These are phyloP conservation scores for Fusarium temperatum DNA, from an alignment of 2,329 filamentous ascomycete genomes.

Conservation along the genomic window DNA sequence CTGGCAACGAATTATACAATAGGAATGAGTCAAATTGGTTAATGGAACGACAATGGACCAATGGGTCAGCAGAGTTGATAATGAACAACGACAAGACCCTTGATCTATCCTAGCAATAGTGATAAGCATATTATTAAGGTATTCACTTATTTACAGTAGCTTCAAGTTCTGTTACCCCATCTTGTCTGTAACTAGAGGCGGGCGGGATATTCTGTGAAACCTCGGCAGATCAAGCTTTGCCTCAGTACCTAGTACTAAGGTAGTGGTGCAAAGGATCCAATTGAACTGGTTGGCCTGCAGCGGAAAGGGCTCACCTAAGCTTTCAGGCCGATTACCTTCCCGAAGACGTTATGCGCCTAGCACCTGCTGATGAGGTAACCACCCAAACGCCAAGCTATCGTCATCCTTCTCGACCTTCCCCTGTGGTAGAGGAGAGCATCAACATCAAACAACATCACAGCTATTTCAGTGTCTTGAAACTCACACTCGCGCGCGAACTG, in stretches of 20 bases:
- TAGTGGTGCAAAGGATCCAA: neutral
- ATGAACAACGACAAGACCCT: neutral
- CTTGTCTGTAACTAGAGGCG: neutral
- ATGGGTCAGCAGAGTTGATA: neutral
- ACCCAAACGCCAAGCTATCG: neutral
- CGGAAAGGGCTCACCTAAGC: neutral
- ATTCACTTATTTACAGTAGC: neutral
- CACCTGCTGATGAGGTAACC: neutral
- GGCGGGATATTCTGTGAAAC: neutral
- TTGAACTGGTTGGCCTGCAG: neutral
- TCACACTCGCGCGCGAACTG: neutral
- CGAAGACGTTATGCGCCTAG: neutral
- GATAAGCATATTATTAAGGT: conserved; percentile 21
- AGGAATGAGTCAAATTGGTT: neutral
- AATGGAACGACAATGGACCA: neutral
- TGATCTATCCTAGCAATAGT: neutral
- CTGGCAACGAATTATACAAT: neutral
- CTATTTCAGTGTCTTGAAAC: neutral
- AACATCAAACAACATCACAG: neutral
- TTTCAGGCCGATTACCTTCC: neutral
- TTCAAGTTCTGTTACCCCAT: neutral
- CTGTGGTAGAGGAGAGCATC: neutral
- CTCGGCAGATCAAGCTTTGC: conserved; percentile 1
- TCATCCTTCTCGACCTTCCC: neutral
- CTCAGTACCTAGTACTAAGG: neutral